phyloP scores from a whole-genome alignment of 1,139 yeast genomes.

The Meyerozyma smithsonii region DNA sequence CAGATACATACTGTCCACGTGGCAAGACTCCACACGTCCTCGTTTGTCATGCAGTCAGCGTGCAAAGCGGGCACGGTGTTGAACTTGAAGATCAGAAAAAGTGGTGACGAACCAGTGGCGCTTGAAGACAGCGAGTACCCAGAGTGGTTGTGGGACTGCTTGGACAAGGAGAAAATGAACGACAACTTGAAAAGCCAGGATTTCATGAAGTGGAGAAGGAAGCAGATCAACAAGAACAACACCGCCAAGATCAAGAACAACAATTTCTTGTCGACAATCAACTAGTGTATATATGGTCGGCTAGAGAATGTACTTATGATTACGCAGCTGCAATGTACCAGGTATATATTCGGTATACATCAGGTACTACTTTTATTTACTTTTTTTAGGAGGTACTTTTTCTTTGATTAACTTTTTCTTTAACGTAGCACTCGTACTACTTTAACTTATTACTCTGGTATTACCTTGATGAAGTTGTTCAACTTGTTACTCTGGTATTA shows the following conservation, averaged over 20 bases:
- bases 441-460: too few species aligned
- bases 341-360: too few species aligned
- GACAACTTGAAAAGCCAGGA: conserved; percentile 51
- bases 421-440: too few species aligned
- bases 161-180: conserved; percentile 57
- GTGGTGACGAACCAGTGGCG: conserved; percentile 88
- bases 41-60: conserved; percentile 28
- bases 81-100: conserved; percentile 70
- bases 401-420: neutral
- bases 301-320: too few species aligned
- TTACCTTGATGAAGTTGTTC: too few species aligned
- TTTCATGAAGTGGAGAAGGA: conserved; percentile 65
- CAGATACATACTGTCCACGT: neutral
- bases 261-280: conserved; percentile 64
- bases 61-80: conserved; percentile 76
- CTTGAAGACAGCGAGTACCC: conserved; percentile 86
- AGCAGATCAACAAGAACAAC: conserved; percentile 61
- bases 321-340: too few species aligned
- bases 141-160: conserved; percentile 89
- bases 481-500: too few species aligned
- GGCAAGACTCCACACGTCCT: neutral
- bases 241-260: conserved; percentile 68
- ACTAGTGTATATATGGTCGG: conserved; percentile 7
- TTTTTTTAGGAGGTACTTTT: too few species aligned
- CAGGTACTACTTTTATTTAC: too few species aligned